Percentiles rank a stretch among this genome's conserved stretches.
phyloP scores from a whole-genome alignment of 371 early-diverging fungal species.

The Nematocida displodere region DNA sequence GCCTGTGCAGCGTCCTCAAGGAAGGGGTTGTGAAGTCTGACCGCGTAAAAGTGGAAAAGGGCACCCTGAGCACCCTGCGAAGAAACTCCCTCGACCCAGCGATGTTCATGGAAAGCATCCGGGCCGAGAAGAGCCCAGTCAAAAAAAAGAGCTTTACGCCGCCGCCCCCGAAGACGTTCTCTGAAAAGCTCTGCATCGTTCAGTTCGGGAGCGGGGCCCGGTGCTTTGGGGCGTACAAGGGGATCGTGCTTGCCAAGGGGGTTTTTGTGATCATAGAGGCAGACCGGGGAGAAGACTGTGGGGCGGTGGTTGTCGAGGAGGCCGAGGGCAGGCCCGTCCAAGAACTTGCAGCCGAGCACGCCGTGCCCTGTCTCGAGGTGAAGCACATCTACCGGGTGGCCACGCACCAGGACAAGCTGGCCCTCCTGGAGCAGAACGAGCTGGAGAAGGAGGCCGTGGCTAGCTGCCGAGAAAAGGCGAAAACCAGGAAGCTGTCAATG shows the following conservation, averaged over 20 bases:
- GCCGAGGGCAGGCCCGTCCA: slow-evolving; percentile 36
- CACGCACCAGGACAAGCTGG: slow-evolving; percentile 54
- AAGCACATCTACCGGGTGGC: slow-evolving; percentile 63
- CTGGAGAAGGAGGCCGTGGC: slow-evolving; percentile 56
- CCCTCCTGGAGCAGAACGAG: slow-evolving; percentile 55
- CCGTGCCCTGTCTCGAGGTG: slow-evolving; percentile 53
- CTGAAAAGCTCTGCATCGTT: slow-evolving; percentile 57
- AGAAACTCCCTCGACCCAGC: slow-evolving; percentile 39
- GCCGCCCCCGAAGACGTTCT: not conserved
- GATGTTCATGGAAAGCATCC: not conserved
- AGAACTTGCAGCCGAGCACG: slow-evolving; percentile 51
- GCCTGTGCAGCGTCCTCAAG: not conserved
- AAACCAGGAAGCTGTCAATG: slow-evolving; percentile 56
- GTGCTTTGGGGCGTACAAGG: slow-evolving; percentile 50
- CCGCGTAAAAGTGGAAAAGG: slow-evolving; percentile 26
- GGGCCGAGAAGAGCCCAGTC: not conserved
- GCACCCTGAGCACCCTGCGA: slow-evolving; percentile 1
- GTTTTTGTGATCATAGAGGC: slow-evolving; percentile 65
- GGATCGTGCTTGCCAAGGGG: slow-evolving; percentile 19
- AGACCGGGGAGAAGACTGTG: slow-evolving; percentile 66
- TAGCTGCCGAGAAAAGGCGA: slow-evolving; percentile 52
- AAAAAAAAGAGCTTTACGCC: not conserved
- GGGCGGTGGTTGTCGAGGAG: slow-evolving; percentile 44
- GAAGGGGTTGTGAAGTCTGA: not conserved
- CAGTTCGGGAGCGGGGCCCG: slow-evolving; percentile 61